Percentiles rank a stretch among this genome's conserved stretches.
Conservation (phyloP, 306 rosid genomes). For the Prunus salicina region DNA sequence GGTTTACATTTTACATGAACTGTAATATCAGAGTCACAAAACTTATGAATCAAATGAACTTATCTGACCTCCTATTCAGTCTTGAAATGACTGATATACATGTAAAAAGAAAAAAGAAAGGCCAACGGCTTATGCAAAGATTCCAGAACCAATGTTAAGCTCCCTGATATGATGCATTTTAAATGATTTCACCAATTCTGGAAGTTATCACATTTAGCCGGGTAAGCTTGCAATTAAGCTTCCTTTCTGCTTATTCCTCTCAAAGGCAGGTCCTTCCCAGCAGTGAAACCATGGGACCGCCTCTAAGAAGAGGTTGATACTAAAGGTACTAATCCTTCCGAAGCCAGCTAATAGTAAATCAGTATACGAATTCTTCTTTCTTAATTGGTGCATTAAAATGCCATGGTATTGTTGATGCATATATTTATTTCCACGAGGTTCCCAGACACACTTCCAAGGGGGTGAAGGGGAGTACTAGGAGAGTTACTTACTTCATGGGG, state of each 20-base stretch:
- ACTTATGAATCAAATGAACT: not conserved
- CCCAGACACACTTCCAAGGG: constrained; percentile 9
- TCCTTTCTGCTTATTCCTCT: not conserved
- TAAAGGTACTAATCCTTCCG: constrained; percentile 5
- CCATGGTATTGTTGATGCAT: not conserved
- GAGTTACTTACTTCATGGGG: constrained; percentile 71
- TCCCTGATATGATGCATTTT: not conserved
- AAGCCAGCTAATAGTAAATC: not conserved
- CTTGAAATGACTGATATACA: not conserved
- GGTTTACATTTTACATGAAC: constrained; percentile 15
- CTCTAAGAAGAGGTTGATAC: not conserved
- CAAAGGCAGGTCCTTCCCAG: not conserved
- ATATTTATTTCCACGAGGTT: constrained; percentile 6
- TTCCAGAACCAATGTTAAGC: constrained; percentile 2
- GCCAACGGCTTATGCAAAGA: not conserved
- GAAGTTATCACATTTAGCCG: not conserved
- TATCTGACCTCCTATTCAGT: constrained; percentile 1
- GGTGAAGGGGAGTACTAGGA: not conserved
- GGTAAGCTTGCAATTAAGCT: constrained; percentile 17
- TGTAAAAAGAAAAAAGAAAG: not conserved
- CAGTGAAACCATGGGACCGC: not conserved
- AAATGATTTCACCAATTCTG: not conserved
- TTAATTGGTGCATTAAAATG: not conserved
- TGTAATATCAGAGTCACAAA: constrained; percentile 12
- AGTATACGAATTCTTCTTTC: constrained; percentile 2